A percentile compares a stretch with the other conserved stretches of the same genome.
These are phyloP conservation scores for Phlebiopsis flavidoalba DNA, from an alignment of 768 basidiomycete genomes.

Conservation along the genomic window DNA sequence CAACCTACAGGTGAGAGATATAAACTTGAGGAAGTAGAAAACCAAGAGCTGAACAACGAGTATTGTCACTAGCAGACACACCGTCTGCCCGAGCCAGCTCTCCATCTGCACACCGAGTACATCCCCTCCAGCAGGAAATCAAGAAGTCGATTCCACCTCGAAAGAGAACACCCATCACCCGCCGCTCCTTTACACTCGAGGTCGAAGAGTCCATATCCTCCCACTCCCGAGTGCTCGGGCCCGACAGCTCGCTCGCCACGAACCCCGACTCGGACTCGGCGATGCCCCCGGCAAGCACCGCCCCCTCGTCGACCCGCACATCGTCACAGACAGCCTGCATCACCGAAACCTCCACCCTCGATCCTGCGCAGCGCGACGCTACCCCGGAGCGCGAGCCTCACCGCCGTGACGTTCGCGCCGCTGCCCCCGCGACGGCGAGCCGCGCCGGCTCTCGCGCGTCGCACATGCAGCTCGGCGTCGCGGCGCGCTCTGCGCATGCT, in stretches of 20 bases:
- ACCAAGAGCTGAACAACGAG: not conserved
- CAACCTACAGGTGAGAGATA: not conserved
- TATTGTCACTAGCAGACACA: not conserved
- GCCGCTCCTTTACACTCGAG: not conserved
- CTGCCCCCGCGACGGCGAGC: conserved; percentile 28
- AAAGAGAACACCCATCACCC: not conserved
- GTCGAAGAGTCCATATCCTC: not conserved
- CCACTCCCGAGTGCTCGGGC: not conserved
- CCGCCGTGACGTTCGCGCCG: conserved; percentile 30
- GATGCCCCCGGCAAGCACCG: not conserved
- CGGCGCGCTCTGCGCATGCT: conserved; percentile 32
- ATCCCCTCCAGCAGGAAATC: not conserved
- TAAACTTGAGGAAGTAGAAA: not conserved
- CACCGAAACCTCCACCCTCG: not conserved
- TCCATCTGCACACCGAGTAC: not conserved
- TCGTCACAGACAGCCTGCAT: conserved; percentile 1
- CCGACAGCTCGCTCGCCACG: not conserved
- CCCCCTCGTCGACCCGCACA: conserved; percentile 1
- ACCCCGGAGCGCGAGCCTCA: not conserved
- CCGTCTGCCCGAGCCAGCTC: not conserved
- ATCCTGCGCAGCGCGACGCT: conserved; percentile 1
- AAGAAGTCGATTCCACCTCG: not conserved
- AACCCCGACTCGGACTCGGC: conserved; percentile 1
- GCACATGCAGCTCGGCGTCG: conserved; percentile 28
- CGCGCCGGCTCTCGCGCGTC: conserved; percentile 26